Percentiles rank a stretch among this genome's conserved stretches.
Evolutionary conservation across 2,329 filamentous ascomycete species (phyloP).

Genomic region (Apiospora aurea): DNA sequence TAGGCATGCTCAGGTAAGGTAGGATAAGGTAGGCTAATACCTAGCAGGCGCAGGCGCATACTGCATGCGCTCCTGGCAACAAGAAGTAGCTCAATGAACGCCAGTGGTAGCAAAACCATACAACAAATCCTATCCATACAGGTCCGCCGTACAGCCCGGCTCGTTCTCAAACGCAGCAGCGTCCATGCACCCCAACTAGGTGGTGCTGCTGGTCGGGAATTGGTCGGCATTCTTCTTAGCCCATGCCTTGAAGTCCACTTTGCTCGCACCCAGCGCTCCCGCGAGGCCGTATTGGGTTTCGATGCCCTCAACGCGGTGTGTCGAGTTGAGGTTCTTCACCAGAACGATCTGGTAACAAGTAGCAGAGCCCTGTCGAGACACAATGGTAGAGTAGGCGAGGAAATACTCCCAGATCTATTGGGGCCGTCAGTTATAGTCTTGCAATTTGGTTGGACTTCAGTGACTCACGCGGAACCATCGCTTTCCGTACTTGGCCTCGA

Average conservation of each 20-base stretch:
- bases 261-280: slow-evolving; percentile 60
- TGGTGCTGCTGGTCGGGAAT: slow-evolving; percentile 41
- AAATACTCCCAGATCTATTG: slow-evolving; percentile 77
- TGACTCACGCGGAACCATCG: slow-evolving; percentile 89
- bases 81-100: background rate
- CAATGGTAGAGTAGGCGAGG: slow-evolving; percentile 78
- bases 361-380: slow-evolving; percentile 76
- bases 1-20: background rate
- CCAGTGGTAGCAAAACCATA: background rate
- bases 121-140: background rate
- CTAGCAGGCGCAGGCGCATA: background rate
- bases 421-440: background rate
- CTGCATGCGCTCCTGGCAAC: background rate
- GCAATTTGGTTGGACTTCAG: background rate
- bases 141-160: background rate
- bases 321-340: slow-evolving; percentile 85
- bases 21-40: background rate
- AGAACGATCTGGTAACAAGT: slow-evolving; percentile 81
- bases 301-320: slow-evolving; percentile 77
- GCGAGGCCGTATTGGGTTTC: slow-evolving; percentile 68
- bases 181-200: slow-evolving; percentile 28
- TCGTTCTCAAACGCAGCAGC: slow-evolving; percentile 15
- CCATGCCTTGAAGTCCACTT: slow-evolving; percentile 43
- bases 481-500: slow-evolving; percentile 92
- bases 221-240: slow-evolving; percentile 44